phyloP scores from a whole-genome alignment of 1,284 basidiomycete genomes.

The Rhodotorula sp. region DNA sequence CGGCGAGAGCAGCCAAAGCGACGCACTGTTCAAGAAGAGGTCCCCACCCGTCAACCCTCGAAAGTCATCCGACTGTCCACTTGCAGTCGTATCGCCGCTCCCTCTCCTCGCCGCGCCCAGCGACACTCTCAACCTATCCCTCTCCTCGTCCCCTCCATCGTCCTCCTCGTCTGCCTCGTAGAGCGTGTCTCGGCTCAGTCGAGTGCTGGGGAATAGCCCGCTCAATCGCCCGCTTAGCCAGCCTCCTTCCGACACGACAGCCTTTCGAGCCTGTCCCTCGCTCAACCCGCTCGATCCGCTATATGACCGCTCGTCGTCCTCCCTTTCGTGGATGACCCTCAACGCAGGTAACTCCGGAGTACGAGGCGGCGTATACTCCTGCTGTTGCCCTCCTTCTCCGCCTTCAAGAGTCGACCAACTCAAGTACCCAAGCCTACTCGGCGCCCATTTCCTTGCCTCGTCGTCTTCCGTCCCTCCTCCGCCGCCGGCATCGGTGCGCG shows the following conservation, averaged over 20 bases:
- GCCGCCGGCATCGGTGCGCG: not conserved
- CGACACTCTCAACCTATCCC: not conserved
- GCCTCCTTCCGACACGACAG: not conserved
- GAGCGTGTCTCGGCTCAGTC: not conserved
- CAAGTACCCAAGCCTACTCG: not conserved
- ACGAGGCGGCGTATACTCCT: conserved; percentile 5
- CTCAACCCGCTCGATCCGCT: not conserved
- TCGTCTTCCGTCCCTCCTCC: not conserved
- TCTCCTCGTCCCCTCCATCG: not conserved
- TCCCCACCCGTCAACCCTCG: not conserved
- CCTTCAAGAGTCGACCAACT: not conserved
- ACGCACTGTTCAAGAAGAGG: conserved; percentile 9
- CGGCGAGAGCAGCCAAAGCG: not conserved
- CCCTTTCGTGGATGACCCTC: not conserved
- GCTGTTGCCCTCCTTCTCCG: not conserved
- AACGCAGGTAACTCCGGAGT: not conserved
- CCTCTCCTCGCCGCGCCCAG: not conserved
- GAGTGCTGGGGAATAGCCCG: not conserved
- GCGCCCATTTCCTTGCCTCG: not conserved
- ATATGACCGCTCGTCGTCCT: not conserved
- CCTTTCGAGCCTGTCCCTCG: no score
- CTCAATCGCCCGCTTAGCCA: conserved; percentile 10
- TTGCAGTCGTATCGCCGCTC: not conserved
- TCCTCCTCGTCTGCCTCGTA: not conserved
- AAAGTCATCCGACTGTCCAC: not conserved